Base-by-base conservation (phyloP, 1,284 basidiomycete genomes). In the Mrakiaceae sp. region DNA sequence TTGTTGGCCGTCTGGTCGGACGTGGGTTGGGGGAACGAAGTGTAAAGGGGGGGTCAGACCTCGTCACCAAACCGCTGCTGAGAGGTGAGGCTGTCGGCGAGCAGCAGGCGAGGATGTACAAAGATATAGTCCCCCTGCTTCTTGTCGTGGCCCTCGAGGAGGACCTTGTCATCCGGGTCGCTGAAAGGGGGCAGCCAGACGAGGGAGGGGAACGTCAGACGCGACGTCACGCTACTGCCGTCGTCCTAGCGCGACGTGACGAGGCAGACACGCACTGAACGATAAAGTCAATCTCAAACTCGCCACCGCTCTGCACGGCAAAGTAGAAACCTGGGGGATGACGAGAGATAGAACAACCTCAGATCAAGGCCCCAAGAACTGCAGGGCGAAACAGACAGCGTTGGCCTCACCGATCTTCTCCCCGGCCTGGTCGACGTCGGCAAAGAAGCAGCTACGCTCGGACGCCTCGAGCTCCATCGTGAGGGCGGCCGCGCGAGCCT, bases 51-150 rank as follows among this genome's bases (percentile, higher is more conserved):
- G 27, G 27, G 27, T 27, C 27, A 27, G 27, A 27, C 27, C 27
- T 27, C 27, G 27, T 27, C 27, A 27, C 27, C 27, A 27, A 27
- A 27, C 27, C 27, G 27, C 27, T 27, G 27, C 27, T 27, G 2
- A 27, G 27, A 27, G 27, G 27, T 27, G 27, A 27, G 27, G 27
- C 27, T 27, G 27, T 27, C 27, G 27, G 27, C 27, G 27, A 27
- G 27, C 27, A 27, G 27, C 27, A 27, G 70, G 27, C 27, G 27
- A 27, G 27, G 27, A 27, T 27, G 27, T 27, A 27, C 27, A 27
- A 98, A 85, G 68, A 99, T 90, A 73, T 87, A 97, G 82, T 99
- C 96, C 53, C 95, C 92, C 73, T 98, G 93, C 48, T 90, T 85
- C 73, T 98, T 94, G 54, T 86, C 84, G 70, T 82, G 76, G 63